phyloP scores from a whole-genome alignment of 2,329 filamentous ascomycete species.

The Monascus ruber region DNA sequence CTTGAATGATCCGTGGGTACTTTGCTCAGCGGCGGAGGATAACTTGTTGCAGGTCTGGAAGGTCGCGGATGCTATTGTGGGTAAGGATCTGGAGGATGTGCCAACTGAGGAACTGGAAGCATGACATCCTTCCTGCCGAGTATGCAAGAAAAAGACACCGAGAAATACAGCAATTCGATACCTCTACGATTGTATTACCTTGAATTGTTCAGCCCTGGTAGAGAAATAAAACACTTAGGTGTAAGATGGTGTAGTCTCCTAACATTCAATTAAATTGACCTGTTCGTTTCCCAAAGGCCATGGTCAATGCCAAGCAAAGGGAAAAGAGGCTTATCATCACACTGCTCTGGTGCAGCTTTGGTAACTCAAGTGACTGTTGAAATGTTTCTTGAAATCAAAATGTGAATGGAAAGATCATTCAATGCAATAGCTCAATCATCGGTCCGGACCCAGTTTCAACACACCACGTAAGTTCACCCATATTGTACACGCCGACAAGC shows the following conservation, averaged over 20 bases:
- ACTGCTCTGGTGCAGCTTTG: too few relatives aligned
- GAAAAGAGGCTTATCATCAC: too few relatives aligned
- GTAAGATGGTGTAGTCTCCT: too few relatives aligned
- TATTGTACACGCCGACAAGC: background rate
- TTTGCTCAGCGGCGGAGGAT: slow-evolving; percentile 91
- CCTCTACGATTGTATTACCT: slow-evolving; percentile 1
- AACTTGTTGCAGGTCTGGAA: slow-evolving; percentile 95
- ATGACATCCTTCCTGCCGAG: slow-evolving; percentile 7
- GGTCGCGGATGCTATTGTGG: slow-evolving; percentile 69
- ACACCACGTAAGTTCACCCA: background rate
- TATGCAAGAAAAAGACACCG: background rate
- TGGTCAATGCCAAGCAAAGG: too few relatives aligned
- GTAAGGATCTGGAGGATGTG: slow-evolving; percentile 63
- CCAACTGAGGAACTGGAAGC: slow-evolving; percentile 65
- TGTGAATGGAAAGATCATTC: background rate
- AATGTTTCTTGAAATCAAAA: too few relatives aligned
- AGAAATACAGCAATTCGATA: slow-evolving; percentile 2
- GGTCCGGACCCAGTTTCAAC: background rate
- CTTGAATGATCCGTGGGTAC: slow-evolving; percentile 88
- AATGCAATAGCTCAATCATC: background rate
- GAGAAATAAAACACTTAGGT: too few relatives aligned
- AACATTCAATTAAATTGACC: too few relatives aligned
- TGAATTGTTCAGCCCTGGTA: background rate
- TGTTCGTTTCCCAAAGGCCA: too few relatives aligned
- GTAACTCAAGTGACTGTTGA: too few relatives aligned